phyloP scores from a whole-genome alignment of 805 yeast genomes.

The Metschnikowia gruessii region DNA sequence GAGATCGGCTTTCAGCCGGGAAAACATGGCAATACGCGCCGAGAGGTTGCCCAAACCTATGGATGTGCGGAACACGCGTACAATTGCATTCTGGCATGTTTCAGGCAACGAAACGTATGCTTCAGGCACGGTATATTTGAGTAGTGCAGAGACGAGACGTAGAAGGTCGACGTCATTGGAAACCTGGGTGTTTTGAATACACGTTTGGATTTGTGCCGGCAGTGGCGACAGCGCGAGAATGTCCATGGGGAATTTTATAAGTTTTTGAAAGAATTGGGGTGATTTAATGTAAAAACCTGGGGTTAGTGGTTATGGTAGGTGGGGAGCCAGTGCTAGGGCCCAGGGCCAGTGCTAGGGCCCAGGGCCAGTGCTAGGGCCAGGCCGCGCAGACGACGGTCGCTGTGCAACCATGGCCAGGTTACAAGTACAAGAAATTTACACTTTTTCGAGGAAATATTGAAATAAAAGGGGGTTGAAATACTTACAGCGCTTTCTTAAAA shows the following conservation, averaged over 20 bases:
- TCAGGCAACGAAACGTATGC: constrained; percentile 23
- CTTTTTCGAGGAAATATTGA: too few species aligned
- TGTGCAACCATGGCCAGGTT: too few species aligned
- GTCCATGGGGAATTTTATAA: constrained; percentile 5
- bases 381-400: too few species aligned
- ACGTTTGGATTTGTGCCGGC: constrained; percentile 13
- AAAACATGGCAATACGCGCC: constrained; percentile 12
- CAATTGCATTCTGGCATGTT: constrained; percentile 10
- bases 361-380: not conserved
- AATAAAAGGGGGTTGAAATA: too few species aligned
- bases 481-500: too few species aligned
- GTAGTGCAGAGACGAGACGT: constrained; percentile 23
- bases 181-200: constrained; percentile 4
- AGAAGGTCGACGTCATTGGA: constrained; percentile 11
- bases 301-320: too few species aligned
- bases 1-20: constrained; percentile 15
- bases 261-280: too few species aligned
- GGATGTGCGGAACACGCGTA: constrained; percentile 22
- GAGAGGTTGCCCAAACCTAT: constrained; percentile 34
- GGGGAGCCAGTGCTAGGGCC: too few species aligned
- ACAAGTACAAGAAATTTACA: too few species aligned
- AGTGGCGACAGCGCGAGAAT: constrained; percentile 15
- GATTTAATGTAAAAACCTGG: too few species aligned
- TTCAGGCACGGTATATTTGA: constrained; percentile 36
- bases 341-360: not conserved